phyloP scores from a whole-genome alignment of 2,329 filamentous ascomycete species.

The Hymenoscyphus fraxineus region DNA sequence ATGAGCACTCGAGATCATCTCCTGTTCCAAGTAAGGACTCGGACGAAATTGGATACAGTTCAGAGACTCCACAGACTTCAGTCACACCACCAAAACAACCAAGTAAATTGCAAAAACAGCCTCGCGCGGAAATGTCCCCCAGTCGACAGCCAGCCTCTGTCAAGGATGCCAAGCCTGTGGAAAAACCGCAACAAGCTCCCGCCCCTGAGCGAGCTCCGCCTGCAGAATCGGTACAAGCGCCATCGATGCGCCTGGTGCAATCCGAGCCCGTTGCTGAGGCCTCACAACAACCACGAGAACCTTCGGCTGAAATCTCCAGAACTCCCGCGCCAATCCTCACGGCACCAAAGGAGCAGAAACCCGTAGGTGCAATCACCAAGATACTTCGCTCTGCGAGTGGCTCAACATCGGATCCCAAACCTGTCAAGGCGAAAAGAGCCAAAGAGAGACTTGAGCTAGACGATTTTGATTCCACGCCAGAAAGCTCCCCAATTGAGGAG shows the following conservation, averaged over 20 bases:
- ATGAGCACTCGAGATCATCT: slow-evolving; percentile 40
- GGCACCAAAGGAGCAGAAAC: slow-evolving; percentile 42
- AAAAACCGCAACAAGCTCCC: slow-evolving; percentile 24
- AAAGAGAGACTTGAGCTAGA: slow-evolving; percentile 65
- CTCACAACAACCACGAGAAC: slow-evolving; percentile 31
- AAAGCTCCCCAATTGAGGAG: slow-evolving; percentile 37
- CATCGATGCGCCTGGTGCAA: slow-evolving; percentile 33
- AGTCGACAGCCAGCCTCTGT: slow-evolving; percentile 22
- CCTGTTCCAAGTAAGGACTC: slow-evolving; percentile 35
- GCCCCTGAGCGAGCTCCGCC: slow-evolving; percentile 28
- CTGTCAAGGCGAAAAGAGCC: slow-evolving; percentile 54
- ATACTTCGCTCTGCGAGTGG: slow-evolving; percentile 40
- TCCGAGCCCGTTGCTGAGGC: slow-evolving; percentile 24
- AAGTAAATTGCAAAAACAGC: slow-evolving; percentile 69
- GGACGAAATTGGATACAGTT: slow-evolving; percentile 26
- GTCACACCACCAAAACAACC: slow-evolving; percentile 49
- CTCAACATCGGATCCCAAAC: slow-evolving; percentile 46
- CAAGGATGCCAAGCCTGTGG: slow-evolving; percentile 24
- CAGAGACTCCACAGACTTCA: slow-evolving; percentile 28
- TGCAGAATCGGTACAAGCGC: slow-evolving; percentile 26
- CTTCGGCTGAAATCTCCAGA: slow-evolving; percentile 37
- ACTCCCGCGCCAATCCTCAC: slow-evolving; percentile 36
- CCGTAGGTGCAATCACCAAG: slow-evolving; percentile 40
- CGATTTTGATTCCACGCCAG: slow-evolving; percentile 56
- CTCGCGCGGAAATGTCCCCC: slow-evolving; percentile 28